phyloP scores from a whole-genome alignment of 2,329 filamentous ascomycete genomes.

The Venturia effusa region DNA sequence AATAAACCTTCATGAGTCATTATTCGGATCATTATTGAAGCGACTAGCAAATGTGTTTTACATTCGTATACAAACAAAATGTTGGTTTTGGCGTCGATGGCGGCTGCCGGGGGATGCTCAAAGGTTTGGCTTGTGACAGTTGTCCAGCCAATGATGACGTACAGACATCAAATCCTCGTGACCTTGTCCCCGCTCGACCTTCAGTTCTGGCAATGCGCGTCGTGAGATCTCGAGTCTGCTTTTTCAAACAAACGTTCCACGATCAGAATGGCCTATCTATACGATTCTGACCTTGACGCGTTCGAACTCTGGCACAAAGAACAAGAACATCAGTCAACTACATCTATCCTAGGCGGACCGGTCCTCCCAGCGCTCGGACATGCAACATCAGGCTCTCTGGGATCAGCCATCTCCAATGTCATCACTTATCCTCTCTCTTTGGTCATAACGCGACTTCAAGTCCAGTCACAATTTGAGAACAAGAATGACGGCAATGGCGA shows the following conservation, averaged over 20 bases:
- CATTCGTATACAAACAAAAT: too few species aligned
- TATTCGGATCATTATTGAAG: too few species aligned
- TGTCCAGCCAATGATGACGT: not conserved
- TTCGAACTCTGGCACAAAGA: slow-evolving; percentile 31
- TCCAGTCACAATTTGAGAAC: slow-evolving; percentile 42
- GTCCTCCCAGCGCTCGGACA: slow-evolving; percentile 67
- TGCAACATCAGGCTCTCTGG: slow-evolving; percentile 67
- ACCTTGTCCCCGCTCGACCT: not conserved
- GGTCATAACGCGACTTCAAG: slow-evolving; percentile 71
- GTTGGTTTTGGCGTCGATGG: not conserved
- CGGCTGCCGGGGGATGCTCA: not conserved
- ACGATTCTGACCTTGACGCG: slow-evolving; percentile 22
- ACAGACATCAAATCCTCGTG: not conserved
- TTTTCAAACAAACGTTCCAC: not conserved
- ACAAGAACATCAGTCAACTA: slow-evolving; percentile 22
- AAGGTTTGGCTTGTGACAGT: not conserved
- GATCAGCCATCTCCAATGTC: slow-evolving; percentile 69
- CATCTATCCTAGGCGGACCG: slow-evolving; percentile 25
- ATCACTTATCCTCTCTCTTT: slow-evolving; percentile 73
- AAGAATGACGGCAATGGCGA: slow-evolving; percentile 20
- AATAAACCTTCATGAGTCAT: too few species aligned
- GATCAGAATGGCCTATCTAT: not conserved
- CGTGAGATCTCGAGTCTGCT: not conserved
- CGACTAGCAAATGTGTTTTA: too few species aligned
- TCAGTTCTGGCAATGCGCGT: not conserved